Percentiles rank a stretch among this genome's conserved stretches.
These are phyloP conservation scores for Apiotrichum domesticum DNA, from an alignment of 1,284 basidiomycete species.

Conservation along the genomic window DNA sequence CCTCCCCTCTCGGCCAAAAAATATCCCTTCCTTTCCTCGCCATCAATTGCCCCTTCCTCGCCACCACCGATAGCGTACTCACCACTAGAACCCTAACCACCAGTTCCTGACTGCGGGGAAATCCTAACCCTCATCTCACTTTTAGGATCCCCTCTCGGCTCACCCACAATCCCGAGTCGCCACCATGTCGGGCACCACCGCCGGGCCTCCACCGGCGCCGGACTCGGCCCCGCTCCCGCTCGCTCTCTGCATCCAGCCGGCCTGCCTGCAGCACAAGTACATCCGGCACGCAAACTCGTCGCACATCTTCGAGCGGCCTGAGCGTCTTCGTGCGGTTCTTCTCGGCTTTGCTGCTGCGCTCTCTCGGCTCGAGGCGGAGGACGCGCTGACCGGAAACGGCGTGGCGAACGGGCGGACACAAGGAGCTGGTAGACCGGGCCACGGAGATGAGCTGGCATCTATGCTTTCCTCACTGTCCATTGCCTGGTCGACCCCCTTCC, in stretches of 20 bases:
- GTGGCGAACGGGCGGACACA: neutral
- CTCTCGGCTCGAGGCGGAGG: slow-evolving; percentile 58
- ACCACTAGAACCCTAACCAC: no score
- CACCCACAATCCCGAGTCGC: no score
- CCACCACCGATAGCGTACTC: no score
- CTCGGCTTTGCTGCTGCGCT: slow-evolving; percentile 71
- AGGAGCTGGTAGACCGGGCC: neutral
- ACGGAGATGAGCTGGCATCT: slow-evolving; percentile 22
- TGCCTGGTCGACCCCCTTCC: slow-evolving; percentile 7
- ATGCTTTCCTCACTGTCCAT: slow-evolving; percentile 34
- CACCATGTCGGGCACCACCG: no score
- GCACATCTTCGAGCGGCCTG: slow-evolving; percentile 76
- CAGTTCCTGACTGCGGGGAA: no score
- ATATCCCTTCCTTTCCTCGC: neutral
- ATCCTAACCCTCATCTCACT: no score
- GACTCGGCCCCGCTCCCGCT: slow-evolving; percentile 17
- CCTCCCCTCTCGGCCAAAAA: neutral
- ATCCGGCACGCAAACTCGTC: slow-evolving; percentile 68
- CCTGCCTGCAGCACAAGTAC: slow-evolving; percentile 58
- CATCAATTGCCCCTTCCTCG: no score
- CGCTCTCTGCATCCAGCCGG: slow-evolving; percentile 47
- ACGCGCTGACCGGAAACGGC: slow-evolving; percentile 29
- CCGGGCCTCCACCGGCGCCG: neutral
- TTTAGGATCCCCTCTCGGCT: no score
- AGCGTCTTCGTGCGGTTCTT: slow-evolving; percentile 75